These are phyloP conservation scores for Aspergillus candidus DNA, from an alignment of 2,329 filamentous ascomycete species.

Conservation along the genomic window DNA sequence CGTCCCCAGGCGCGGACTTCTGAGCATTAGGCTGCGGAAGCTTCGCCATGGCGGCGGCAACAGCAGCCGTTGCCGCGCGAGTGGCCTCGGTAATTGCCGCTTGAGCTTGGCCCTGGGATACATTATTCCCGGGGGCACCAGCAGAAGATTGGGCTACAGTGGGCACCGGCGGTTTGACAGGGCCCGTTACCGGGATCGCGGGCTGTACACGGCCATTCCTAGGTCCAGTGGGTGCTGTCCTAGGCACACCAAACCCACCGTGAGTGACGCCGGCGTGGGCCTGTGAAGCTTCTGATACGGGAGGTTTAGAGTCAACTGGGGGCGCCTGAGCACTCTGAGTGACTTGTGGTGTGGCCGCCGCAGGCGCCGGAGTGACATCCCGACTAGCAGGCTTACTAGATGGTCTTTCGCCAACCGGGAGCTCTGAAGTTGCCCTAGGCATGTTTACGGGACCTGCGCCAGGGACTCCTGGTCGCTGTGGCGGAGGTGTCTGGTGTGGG, in stretches of 20 bases:
- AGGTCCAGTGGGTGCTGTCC: constrained; percentile 26
- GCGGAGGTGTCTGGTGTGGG: constrained; percentile 31
- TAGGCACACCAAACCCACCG: constrained; percentile 16
- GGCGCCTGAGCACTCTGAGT: constrained; percentile 30
- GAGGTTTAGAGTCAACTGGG: constrained; percentile 35
- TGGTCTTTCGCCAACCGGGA: constrained; percentile 36
- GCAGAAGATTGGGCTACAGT: constrained; percentile 24
- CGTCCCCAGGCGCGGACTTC: constrained; percentile 27
- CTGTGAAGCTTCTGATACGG: constrained; percentile 32
- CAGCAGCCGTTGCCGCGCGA: constrained; percentile 45
- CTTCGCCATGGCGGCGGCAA: constrained; percentile 49
- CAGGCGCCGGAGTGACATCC: constrained; percentile 29
- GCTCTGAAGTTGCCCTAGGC: constrained; percentile 38
- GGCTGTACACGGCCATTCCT: constrained; percentile 41
- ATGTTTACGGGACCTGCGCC: constrained; percentile 21
- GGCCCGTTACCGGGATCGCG: constrained; percentile 41
- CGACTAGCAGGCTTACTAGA: constrained; percentile 31
- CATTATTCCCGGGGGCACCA: constrained; percentile 18
- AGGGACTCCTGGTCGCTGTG: constrained; percentile 31
- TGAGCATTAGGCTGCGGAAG: constrained; percentile 35
- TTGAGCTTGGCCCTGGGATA: constrained; percentile 26
- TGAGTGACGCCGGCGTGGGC: constrained; percentile 20
- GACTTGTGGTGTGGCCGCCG: constrained; percentile 5
- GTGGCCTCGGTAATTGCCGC: constrained; percentile 43
- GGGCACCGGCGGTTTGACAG: constrained; percentile 29